phyloP scores from a whole-genome alignment of 1,284 basidiomycete species.

The Austropuccinia psidii region DNA sequence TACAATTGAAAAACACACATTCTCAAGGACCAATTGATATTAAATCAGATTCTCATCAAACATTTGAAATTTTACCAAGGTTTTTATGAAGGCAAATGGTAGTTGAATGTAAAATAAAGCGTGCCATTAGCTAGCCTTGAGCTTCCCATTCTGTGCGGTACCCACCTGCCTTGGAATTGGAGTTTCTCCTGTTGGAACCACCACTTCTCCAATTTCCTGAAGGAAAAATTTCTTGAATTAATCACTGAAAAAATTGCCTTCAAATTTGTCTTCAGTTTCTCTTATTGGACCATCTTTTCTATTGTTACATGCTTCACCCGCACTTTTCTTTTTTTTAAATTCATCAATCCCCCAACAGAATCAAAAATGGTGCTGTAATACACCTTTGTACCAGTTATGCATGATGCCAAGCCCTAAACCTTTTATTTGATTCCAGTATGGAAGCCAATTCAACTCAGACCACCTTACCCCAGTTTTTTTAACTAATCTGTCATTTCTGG shows the following conservation, averaged over 20 bases:
- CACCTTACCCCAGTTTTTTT: background rate
- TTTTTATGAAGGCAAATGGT: constrained; percentile 24
- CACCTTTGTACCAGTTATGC: constrained; percentile 22
- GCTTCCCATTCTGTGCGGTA: constrained; percentile 35
- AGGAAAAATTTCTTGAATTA: background rate
- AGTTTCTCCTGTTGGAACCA: constrained; percentile 35
- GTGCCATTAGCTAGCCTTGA: constrained; percentile 38
- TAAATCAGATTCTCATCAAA: background rate
- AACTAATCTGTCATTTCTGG: background rate
- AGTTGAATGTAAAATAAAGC: constrained; percentile 37
- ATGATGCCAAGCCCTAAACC: background rate
- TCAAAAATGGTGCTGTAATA: background rate
- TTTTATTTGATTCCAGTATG: constrained; percentile 4
- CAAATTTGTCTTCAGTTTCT: background rate
- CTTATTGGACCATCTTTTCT: background rate
- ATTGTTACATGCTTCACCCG: background rate
- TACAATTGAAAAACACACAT: constrained; percentile 17
- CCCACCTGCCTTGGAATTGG: constrained; percentile 31
- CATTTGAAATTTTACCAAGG: background rate
- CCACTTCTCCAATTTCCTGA: background rate
- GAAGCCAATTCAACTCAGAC: constrained; percentile 9
- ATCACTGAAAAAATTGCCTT: background rate
- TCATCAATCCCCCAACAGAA: background rate
- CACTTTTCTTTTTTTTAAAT: background rate
- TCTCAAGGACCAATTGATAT: background rate